Evolutionary conservation across 345 rosid species (phyloP), one percentile per base, ranked within the genome.

Genomic region (Eucalyptus marginata): DNA sequence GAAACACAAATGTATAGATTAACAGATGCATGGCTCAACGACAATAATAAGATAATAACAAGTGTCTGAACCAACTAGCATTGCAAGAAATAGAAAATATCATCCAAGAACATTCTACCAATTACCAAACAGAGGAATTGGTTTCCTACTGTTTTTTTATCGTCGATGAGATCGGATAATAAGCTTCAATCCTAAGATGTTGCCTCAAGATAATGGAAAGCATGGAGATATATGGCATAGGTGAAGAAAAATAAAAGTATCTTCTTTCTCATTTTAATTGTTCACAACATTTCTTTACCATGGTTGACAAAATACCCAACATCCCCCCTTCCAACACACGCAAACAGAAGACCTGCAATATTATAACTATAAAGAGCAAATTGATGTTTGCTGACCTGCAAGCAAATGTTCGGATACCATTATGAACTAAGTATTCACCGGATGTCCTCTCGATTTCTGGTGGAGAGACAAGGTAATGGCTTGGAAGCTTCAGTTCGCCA

Each of bases 371-470:
- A 5, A 43, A 76, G 29, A 11, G 83, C 83, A 76, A 76, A 76
- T 76, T 76, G 27, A 76, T 40, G 47, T 24, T 76, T 20, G 87
- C 93, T 89, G 29, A 98, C 99, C 99, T 97, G 99, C 99, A 98
- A 89, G 99, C 99, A 91, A 97, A 97, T 68, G 99, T 98, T 24
- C 93, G 89, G 80, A 96, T 89, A 87, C 99, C 99, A 87, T 97
- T 98, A 88, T 93, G 94, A 89, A 90, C 96, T 88, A 98, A 92
- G 91, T 97, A 98, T 97, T 98, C 99, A 88, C 99, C 99, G 46
- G 98, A 97, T 13, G 99, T 98, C 87, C 99, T 95, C 80, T 96
- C 99, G 33, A 97, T 97, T 95, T 96, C 98, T 56, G 99, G 99
- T 54, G 99, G 99, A 92, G 99, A 94, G 52, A 98, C 99, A 86